Base-by-base conservation (phyloP, 176 grass and related monocot genomes). In the Aechmea fasciata region DNA sequence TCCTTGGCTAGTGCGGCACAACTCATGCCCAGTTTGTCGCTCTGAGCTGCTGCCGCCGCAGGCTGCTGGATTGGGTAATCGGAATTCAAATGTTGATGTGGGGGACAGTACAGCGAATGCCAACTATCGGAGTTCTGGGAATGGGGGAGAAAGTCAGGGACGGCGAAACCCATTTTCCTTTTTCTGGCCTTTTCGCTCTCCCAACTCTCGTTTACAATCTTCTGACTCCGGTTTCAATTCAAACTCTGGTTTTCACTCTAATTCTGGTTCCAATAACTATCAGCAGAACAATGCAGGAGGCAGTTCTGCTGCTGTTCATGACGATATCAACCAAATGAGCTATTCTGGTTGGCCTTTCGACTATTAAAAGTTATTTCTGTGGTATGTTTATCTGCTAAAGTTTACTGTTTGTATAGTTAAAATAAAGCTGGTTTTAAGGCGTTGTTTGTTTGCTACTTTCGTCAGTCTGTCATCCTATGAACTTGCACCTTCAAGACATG, bases 1-100 rank as follows among this genome's bases (percentile, higher is more conserved):
- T 59, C 75, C 75, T 12, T 77, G 75, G 75, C 25, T 77, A 49
- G 75, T 61, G 52, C 75, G 17, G 29, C 75, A 77, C 33, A 77
- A 77, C 59, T 69, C 75, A n/a, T 77, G 75, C 65, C 75, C 75
- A 61, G 75, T 77, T 62, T 77, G 75, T 61, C 75, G 75, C 19
- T 52, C 49, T 61, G 26, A 61, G 75, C 49, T 77, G 75, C 49
- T 77, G 28, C 75, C 75, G 25, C 61, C 53, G 8, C 75, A 63
- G 18, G 41, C 13, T 19, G 68, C 75, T 50, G 25, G 24, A 49
- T 69, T 0, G 9, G 54, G 53, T 49, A 57, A 59, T 48, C 75
- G 57, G 28, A 66, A 17, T 75, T 53, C 68, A 70, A 70, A 11
- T 26, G 15, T 12, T 13, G 6, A 13, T 50, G 17, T 11, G 33